Evolutionary conservation across 306 rosid genomes (phyloP).

Genomic region (Acacia confusa): DNA sequence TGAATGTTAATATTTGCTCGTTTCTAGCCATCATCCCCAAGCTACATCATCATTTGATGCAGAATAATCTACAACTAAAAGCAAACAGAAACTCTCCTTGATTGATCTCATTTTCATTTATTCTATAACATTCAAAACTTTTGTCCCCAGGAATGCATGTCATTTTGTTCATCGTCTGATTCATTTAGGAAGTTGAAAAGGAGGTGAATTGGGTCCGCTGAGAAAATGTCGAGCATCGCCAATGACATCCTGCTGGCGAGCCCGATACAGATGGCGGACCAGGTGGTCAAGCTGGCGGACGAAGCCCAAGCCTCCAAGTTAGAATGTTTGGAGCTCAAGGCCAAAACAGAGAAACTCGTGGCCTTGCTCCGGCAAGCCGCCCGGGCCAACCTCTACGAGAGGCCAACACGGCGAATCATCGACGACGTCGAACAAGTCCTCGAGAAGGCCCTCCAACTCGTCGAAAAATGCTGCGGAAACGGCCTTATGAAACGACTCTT

Average conservation of each 20-base stretch:
- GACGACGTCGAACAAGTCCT: slow-evolving; percentile 64
- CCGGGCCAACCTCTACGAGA: slow-evolving; percentile 58
- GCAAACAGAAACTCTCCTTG: not conserved
- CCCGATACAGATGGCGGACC: slow-evolving; percentile 75
- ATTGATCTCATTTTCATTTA: not conserved
- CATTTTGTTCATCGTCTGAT: not conserved
- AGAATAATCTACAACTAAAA: not conserved
- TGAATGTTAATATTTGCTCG: not conserved
- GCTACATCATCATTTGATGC: not conserved
- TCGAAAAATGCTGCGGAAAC: slow-evolving; percentile 51
- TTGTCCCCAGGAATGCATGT: not conserved
- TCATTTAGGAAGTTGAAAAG: too few relatives aligned
- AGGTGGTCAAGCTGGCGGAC: slow-evolving; percentile 51
- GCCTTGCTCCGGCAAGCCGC: slow-evolving; percentile 63
- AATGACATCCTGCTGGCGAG: slow-evolving; percentile 70
- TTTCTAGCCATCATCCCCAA: not conserved
- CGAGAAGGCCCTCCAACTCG: slow-evolving; percentile 49
- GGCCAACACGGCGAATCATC: slow-evolving; percentile 68
- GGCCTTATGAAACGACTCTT: slow-evolving; percentile 58
- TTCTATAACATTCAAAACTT: not conserved
- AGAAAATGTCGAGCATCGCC: slow-evolving; percentile 58
- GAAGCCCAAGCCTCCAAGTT: slow-evolving; percentile 47
- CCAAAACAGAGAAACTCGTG: slow-evolving; percentile 56
- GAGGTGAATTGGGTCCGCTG: not conserved
- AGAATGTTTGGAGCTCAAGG: slow-evolving; percentile 56